phyloP scores from a whole-genome alignment of 257 asterid species.

The Solanum infundibuliforme region DNA sequence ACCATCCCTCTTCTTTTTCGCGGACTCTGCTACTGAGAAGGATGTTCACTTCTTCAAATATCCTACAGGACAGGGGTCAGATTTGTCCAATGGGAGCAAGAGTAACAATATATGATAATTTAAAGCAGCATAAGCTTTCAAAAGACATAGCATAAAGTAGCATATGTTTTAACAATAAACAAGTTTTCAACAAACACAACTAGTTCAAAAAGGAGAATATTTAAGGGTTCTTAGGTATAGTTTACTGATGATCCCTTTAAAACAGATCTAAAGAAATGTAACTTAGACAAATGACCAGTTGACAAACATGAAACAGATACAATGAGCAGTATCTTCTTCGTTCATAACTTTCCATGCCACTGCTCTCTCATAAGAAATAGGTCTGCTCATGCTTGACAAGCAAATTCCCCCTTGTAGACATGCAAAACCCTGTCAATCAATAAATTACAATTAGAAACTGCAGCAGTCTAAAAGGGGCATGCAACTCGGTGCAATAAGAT shows the following conservation, averaged over 20 bases:
- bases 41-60: neutral
- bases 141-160: neutral
- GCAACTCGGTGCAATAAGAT: neutral
- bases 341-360: conserved; percentile 94
- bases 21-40: neutral
- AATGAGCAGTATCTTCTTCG: conserved; percentile 55
- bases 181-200: neutral
- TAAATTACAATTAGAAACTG: neutral
- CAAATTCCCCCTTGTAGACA: conserved; percentile 85
- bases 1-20: no score
- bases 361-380: conserved; percentile 81
- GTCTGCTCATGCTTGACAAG: conserved; percentile 91
- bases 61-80: neutral
- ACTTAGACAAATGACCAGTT: conserved; percentile 79
- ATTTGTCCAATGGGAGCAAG: neutral
- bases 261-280: neutral
- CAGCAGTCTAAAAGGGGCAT: neutral
- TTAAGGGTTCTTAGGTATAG: neutral
- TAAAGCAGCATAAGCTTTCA: neutral
- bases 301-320: conserved; percentile 71
- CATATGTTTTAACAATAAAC: neutral
- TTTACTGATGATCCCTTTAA: neutral
- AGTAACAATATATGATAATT: neutral
- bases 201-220: neutral
- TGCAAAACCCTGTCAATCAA: conserved; percentile 50